A percentile compares a stretch with the other conserved stretches of the same genome.
These are phyloP conservation scores for Suillus luteus DNA, from an alignment of 768 basidiomycete species.

Conservation along the genomic window DNA sequence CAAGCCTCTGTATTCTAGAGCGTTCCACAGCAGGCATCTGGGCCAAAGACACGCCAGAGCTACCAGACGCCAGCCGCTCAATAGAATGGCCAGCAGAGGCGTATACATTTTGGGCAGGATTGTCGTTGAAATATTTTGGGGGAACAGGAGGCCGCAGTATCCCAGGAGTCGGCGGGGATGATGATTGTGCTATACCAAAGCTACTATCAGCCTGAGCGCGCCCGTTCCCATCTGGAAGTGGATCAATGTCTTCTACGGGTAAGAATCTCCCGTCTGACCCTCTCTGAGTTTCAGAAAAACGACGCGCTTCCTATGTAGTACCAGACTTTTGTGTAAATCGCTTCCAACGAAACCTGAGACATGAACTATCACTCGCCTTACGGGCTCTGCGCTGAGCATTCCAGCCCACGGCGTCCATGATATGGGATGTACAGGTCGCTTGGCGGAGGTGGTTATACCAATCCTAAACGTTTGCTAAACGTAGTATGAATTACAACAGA, in stretches of 20 bases:
- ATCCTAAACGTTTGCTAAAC: too few species aligned
- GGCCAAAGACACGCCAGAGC: conserved; percentile 38
- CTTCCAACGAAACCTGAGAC: background rate
- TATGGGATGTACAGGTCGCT: background rate
- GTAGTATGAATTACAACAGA: background rate
- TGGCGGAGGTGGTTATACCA: background rate
- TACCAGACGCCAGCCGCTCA: conserved; percentile 23
- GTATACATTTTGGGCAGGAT: conserved; percentile 24
- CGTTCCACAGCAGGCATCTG: conserved; percentile 64
- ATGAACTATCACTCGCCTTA: conserved; percentile 40
- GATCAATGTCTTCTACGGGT: conserved; percentile 59
- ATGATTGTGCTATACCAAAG: conserved; percentile 38
- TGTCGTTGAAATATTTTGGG: conserved; percentile 38
- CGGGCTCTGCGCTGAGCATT: conserved; percentile 64
- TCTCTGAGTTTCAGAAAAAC: conserved; percentile 35
- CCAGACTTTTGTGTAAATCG: background rate
- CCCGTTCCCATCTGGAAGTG: conserved; percentile 53
- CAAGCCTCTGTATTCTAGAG: conserved; percentile 55
- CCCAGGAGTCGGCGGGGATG: conserved; percentile 38
- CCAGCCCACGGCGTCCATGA: conserved; percentile 82
- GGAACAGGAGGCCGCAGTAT: conserved; percentile 46
- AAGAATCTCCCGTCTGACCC: conserved; percentile 52
- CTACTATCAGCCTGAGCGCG: conserved; percentile 58
- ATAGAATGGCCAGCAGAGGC: conserved; percentile 6
- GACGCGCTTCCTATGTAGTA: conserved; percentile 32